Evolutionary conservation across 2,329 filamentous ascomycete species (phyloP).

Genomic region (Alternaria metachromatica): DNA sequence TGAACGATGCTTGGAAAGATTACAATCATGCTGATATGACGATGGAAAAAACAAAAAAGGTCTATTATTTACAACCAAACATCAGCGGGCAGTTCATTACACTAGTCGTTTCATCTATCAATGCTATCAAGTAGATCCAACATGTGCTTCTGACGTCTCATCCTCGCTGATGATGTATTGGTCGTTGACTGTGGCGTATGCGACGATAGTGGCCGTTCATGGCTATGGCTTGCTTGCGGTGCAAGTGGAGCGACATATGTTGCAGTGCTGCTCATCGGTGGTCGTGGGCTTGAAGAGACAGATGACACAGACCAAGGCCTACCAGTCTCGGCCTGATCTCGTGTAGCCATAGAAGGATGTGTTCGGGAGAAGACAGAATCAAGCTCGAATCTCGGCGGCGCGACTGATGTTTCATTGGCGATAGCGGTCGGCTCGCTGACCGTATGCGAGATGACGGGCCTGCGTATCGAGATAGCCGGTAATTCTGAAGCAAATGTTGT

Average conservation of each 20-base stretch:
- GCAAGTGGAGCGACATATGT: background rate
- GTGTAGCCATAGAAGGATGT: background rate
- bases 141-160: conserved; percentile 24
- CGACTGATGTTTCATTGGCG: background rate
- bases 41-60: too few relatives aligned
- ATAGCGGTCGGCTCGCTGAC: conserved; percentile 6
- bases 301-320: background rate
- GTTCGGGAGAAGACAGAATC: background rate
- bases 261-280: background rate
- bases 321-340: background rate
- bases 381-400: background rate
- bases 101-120: background rate
- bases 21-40: too few relatives aligned
- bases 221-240: background rate
- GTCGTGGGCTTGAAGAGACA: background rate
- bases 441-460: conserved; percentile 9
- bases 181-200: background rate
- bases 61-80: too few relatives aligned
- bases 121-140: conserved; percentile 22
- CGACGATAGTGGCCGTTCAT: background rate
- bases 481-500: background rate
- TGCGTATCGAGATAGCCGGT: conserved; percentile 4
- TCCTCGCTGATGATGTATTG: conserved; percentile 7
- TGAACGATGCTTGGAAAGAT: too few relatives aligned
- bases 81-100: too few relatives aligned